A percentile compares a stretch with the other conserved stretches of the same genome.
Evolutionary conservation across 1,139 yeast species (phyloP).

Genomic region (Lizanozyma gosingica): DNA sequence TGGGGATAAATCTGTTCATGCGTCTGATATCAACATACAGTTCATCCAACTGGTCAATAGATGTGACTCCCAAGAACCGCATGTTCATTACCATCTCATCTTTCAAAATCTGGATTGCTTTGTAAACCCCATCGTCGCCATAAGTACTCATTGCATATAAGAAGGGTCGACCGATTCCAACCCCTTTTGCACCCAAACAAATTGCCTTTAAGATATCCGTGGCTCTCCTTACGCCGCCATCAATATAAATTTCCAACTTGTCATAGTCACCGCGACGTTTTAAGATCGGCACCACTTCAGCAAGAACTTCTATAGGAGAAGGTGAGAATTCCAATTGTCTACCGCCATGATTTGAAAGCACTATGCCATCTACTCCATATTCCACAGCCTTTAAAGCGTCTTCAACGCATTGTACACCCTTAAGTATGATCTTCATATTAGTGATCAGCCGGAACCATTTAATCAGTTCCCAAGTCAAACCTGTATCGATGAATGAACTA

Average conservation of each 20-base stretch:
- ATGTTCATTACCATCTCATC: conserved; percentile 37
- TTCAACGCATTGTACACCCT: conserved; percentile 44
- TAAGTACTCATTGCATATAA: conserved; percentile 41
- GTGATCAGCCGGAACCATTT: conserved; percentile 7
- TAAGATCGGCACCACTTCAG: conserved; percentile 35
- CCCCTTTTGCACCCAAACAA: conserved; percentile 50
- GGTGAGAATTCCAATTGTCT: conserved; percentile 42
- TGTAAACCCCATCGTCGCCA: conserved; percentile 41
- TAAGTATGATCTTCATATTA: conserved; percentile 30
- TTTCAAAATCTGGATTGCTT: conserved; percentile 33
- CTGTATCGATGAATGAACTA: conserved; percentile 45
- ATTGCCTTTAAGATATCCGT: conserved; percentile 46
- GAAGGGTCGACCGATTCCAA: conserved; percentile 45
- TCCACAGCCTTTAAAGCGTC: conserved; percentile 42
- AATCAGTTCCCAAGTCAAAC: conserved; percentile 31
- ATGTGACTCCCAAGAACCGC: conserved; percentile 39
- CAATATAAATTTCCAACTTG: conserved; percentile 37
- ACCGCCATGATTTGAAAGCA: conserved; percentile 51
- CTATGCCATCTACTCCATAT: conserved; percentile 38
- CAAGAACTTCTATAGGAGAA: conserved; percentile 41
- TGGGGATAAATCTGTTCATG: conserved; percentile 1
- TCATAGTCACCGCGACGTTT: conserved; percentile 21
- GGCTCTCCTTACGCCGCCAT: conserved; percentile 50
- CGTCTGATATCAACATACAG: neutral
- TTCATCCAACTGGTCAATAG: conserved; percentile 24